Evolutionary conservation across 345 rosid genomes (phyloP).

Genomic region (Trapa incisa): DNA sequence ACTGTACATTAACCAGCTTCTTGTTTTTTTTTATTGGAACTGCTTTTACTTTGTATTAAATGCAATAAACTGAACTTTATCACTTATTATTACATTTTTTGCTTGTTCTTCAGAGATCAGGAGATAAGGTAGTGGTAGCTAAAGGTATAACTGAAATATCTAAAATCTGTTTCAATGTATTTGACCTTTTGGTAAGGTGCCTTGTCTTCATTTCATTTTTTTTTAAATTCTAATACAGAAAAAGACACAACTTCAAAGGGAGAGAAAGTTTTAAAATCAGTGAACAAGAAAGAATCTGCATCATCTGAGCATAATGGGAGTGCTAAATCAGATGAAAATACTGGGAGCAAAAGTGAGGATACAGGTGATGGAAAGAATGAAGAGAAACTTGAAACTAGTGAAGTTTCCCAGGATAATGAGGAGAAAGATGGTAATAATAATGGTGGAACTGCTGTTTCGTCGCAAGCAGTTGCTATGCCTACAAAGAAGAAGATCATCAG

Average conservation of each 20-base stretch:
- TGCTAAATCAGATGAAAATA: conserved; percentile 28
- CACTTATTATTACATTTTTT: not conserved
- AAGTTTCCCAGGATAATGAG: conserved; percentile 23
- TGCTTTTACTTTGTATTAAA: not conserved
- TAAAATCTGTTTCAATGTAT: not conserved
- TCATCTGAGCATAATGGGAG: conserved; percentile 17
- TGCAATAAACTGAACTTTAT: conserved; percentile 5
- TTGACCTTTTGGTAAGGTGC: conserved; percentile 1
- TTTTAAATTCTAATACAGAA: conserved; percentile 13
- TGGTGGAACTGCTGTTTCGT: conserved; percentile 29
- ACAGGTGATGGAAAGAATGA: conserved; percentile 20
- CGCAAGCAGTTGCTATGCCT: conserved; percentile 24
- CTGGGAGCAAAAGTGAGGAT: conserved; percentile 25
- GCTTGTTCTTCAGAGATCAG: conserved; percentile 32
- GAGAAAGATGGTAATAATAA: conserved; percentile 17
- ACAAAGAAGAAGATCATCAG: conserved; percentile 60
- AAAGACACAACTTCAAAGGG: conserved; percentile 28
- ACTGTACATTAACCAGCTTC: not conserved
- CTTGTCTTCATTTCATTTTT: not conserved
- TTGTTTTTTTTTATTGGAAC: not conserved
- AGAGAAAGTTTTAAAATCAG: conserved; percentile 23
- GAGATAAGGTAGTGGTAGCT: conserved; percentile 36
- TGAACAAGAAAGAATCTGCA: conserved; percentile 21
- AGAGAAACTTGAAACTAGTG: conserved; percentile 19
- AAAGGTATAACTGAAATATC: conserved; percentile 34